Evolutionary conservation across 495 filamentous ascomycete genomes (phyloP).

Genomic region (Thozetella sp.): DNA sequence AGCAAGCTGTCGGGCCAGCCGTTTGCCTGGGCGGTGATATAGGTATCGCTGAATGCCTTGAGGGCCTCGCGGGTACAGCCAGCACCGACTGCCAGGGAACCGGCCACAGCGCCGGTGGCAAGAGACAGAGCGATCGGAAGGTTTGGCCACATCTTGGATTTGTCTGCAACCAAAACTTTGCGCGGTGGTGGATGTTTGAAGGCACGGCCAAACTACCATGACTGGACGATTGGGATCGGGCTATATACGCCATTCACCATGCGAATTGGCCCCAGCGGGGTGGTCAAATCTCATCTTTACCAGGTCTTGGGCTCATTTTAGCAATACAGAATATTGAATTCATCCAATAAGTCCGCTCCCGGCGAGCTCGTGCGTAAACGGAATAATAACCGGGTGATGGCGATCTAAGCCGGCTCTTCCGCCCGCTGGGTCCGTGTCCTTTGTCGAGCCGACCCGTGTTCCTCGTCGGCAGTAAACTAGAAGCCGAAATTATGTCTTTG

Average conservation of each 20-base stretch:
- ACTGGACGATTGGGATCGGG: background rate
- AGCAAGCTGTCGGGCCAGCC: slow-evolving; percentile 30
- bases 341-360: background rate
- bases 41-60: slow-evolving; percentile 34
- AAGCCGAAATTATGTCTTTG: too few species aligned
- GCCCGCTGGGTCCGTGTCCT: background rate
- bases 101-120: background rate
- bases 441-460: background rate
- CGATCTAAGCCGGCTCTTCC: slow-evolving; percentile 2
- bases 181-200: too few species aligned
- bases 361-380: slow-evolving; percentile 1
- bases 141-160: background rate
- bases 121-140: background rate
- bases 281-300: background rate
- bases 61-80: slow-evolving; percentile 43
- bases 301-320: background rate
- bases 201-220: too few species aligned
- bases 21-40: slow-evolving; percentile 44
- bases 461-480: background rate
- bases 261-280: background rate
- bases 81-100: slow-evolving; percentile 7
- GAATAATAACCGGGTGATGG: background rate
- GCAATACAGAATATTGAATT: background rate
- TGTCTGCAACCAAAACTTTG: background rate
- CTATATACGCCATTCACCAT: background rate